These are phyloP conservation scores for Candida ortonii DNA, from an alignment of 805 yeast species.

Conservation along the genomic window DNA sequence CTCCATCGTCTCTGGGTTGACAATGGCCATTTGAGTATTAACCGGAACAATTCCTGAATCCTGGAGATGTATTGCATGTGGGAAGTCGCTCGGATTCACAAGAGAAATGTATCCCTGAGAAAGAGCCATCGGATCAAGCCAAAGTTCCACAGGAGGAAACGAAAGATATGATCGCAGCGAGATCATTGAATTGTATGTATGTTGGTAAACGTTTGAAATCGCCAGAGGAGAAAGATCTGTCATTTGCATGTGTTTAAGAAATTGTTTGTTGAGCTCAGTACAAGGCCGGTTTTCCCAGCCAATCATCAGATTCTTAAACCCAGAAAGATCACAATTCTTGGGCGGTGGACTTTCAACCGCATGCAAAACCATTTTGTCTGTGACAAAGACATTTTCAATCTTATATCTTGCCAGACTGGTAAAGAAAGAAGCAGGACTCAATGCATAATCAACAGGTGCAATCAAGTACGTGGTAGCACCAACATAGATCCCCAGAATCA, in stretches of 20 bases:
- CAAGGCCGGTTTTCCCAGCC: slow-evolving; percentile 76
- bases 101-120: slow-evolving; percentile 85
- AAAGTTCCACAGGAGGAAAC: slow-evolving; percentile 82
- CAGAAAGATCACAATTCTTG: slow-evolving; percentile 57
- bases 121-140: slow-evolving; percentile 81
- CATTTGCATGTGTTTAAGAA: slow-evolving; percentile 60
- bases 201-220: slow-evolving; percentile 74
- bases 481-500: slow-evolving; percentile 75
- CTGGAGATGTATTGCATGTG: slow-evolving; percentile 72
- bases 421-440: slow-evolving; percentile 70
- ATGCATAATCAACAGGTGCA: slow-evolving; percentile 73
- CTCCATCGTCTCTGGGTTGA: slow-evolving; percentile 84
- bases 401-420: slow-evolving; percentile 68
- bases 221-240: slow-evolving; percentile 66
- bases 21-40: slow-evolving; percentile 89
- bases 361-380: slow-evolving; percentile 77
- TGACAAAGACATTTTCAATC: slow-evolving; percentile 82
- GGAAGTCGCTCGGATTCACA: slow-evolving; percentile 68
- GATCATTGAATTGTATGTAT: slow-evolving; percentile 77
- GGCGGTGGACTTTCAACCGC: slow-evolving; percentile 52
- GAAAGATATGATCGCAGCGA: slow-evolving; percentile 84
- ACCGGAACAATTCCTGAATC: slow-evolving; percentile 97
- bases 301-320: slow-evolving; percentile 79
- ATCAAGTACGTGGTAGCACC: slow-evolving; percentile 85
- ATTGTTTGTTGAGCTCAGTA: slow-evolving; percentile 50